These are phyloP conservation scores for Adansonia rubrostipa DNA, from an alignment of 441 rosid species.

Conservation along the genomic window DNA sequence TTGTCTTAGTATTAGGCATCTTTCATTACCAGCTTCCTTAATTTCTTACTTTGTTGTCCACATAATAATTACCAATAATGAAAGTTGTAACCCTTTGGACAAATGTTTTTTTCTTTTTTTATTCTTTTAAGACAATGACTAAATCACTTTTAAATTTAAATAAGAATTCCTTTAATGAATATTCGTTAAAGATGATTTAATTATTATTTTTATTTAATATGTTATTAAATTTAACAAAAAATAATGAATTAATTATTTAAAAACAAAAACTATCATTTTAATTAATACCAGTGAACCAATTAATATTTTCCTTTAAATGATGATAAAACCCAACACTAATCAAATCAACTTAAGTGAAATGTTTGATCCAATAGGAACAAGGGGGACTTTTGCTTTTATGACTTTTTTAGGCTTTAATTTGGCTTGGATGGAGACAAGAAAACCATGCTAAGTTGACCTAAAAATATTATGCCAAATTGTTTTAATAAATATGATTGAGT, in stretches of 20 bases:
- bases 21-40: slow-evolving; percentile 8
- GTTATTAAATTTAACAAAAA: too few relatives aligned
- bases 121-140: slow-evolving; percentile 14
- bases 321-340: background rate
- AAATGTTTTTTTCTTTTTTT: background rate
- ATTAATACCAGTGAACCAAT: too few relatives aligned
- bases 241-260: too few relatives aligned
- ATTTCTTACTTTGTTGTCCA: slow-evolving; percentile 15
- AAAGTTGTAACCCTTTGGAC: background rate
- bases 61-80: slow-evolving; percentile 5
- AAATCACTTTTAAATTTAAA: background rate
- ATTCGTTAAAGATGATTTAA: too few relatives aligned
- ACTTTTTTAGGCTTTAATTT: slow-evolving; percentile 28
- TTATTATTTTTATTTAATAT: too few relatives aligned
- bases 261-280: too few relatives aligned
- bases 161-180: too few relatives aligned
- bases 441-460: slow-evolving; percentile 31
- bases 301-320: background rate
- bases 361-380: slow-evolving; percentile 29
- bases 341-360: slow-evolving; percentile 24
- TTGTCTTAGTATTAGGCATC: slow-evolving; percentile 25
- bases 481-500: background rate
- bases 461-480: background rate
- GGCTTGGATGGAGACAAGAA: slow-evolving; percentile 32
- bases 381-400: slow-evolving; percentile 25